Base-by-base conservation (phyloP, 2,329 filamentous ascomycete genomes). In the Aspergillus calidoustus region DNA sequence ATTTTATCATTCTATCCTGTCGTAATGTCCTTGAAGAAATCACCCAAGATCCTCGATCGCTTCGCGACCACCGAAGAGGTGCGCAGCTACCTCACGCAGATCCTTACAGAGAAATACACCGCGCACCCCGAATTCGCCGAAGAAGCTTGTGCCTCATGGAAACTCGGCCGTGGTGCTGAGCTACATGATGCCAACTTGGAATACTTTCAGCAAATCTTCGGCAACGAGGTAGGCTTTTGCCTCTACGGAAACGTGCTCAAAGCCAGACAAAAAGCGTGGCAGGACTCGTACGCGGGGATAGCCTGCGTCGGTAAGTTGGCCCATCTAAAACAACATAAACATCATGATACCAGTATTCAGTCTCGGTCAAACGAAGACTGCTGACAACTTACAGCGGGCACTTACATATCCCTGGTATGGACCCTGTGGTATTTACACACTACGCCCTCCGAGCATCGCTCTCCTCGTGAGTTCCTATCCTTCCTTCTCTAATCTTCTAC, bases 161-260 rank as follows among this genome's bases (percentile, higher is more conserved):
- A 50, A 13, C 28, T 60, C 15, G 57, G 50, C 22, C 51, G 57
- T 1, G 57, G 28, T 19, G 30, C 41, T 4, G 57, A 59, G 28
- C 50, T 59, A 4, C 57, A 53, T 7, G 50, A 44, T 19, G 57
- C 41, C 7, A 54, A 30, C 17, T 7, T 59, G 25, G 34, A 43
- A 4, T 53, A 54, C 30, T 53, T 60, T 22, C 51, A 60, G 30
- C 30, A 49, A 8, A 28, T 54, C 7, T 60, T 60, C 54, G 57
- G 51, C 1, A 30, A 41, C 31, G 46, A 60, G n/a, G 51, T 54
- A 19, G 57, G 57, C 28, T 43, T 60, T 17, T 60, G 57, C 19
- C 31, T 60, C 4, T 38, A 28, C 38, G 43, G 28, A 3, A 41
- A 6, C 1, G 50, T 52, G 1, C 30, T 38, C 8, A 30, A 52